A percentile compares a stretch with the other conserved stretches of the same genome.
phyloP scores from a whole-genome alignment of 345 rosid species.

The Bruguiera gymnorhiza region DNA sequence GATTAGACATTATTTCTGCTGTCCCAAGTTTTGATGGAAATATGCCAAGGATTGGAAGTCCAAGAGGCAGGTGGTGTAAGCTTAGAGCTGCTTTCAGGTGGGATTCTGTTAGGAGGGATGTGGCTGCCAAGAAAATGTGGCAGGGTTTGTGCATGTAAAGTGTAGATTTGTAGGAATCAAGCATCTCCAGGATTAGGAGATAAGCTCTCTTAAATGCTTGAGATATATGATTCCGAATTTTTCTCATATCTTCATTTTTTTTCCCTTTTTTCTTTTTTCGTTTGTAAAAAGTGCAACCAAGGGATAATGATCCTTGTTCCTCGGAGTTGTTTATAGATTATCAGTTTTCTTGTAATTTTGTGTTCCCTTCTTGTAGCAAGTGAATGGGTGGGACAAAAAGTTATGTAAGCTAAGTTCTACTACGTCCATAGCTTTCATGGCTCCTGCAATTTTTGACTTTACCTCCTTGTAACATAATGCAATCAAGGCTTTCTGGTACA shows the following conservation, averaged over 20 bases:
- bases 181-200: conserved; percentile 21
- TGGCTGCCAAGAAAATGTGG: conserved; percentile 30
- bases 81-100: conserved; percentile 54
- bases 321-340: no score
- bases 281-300: background rate
- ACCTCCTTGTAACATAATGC: background rate
- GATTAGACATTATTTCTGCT: conserved; percentile 22
- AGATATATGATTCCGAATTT: background rate
- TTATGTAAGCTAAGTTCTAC: no score
- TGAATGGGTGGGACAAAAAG: no score
- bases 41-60: conserved; percentile 29
- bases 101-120: conserved; percentile 28
- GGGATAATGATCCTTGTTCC: no score
- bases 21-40: conserved; percentile 20
- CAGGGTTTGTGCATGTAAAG: conserved; percentile 25
- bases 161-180: conserved; percentile 10
- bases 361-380: background rate
- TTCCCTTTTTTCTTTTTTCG: background rate
- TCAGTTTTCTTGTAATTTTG: background rate
- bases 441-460: no score
- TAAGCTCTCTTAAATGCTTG: background rate
- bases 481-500: background rate
- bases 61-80: conserved; percentile 67
- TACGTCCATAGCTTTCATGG: no score
- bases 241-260: background rate